A percentile compares a stretch with the other conserved stretches of the same genome.
phyloP scores from a whole-genome alignment of 129 eudicot species.

The Helichrysum umbraculigerum region DNA sequence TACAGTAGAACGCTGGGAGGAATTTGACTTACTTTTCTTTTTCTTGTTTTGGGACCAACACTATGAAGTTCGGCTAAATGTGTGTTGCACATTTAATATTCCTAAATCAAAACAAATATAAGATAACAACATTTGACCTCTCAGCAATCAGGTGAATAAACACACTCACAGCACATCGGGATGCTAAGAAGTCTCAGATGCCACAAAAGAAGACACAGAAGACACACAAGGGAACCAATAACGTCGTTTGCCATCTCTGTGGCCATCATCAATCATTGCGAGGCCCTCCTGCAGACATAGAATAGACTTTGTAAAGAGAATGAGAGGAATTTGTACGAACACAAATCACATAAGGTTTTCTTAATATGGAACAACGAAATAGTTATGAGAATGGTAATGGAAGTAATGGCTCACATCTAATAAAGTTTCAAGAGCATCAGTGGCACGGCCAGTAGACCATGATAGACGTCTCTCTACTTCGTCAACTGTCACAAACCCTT shows the following conservation, averaged over 20 bases:
- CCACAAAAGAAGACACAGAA: slow-evolving; percentile 71
- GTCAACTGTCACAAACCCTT: slow-evolving; percentile 88
- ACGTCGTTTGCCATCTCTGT: slow-evolving; percentile 71
- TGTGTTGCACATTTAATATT: slow-evolving; percentile 3
- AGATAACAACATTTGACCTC: slow-evolving; percentile 23
- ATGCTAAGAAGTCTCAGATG: slow-evolving; percentile 42
- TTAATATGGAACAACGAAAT: background rate
- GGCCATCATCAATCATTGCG: slow-evolving; percentile 97
- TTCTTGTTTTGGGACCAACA: background rate
- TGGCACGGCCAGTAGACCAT: slow-evolving; percentile 95
- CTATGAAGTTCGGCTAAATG: background rate
- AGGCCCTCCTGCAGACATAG: slow-evolving; percentile 75
- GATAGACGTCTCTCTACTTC: slow-evolving; percentile 79
- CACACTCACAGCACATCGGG: background rate
- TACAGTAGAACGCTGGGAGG: background rate
- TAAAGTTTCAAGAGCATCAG: slow-evolving; percentile 87
- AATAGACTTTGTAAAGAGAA: background rate
- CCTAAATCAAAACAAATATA: slow-evolving; percentile 16
- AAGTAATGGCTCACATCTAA: slow-evolving; percentile 57
- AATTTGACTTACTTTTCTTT: background rate
- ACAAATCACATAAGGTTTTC: background rate
- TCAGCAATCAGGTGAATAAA: slow-evolving; percentile 6
- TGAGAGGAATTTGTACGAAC: background rate
- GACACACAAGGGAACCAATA: slow-evolving; percentile 98
- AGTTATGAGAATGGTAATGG: background rate